Percentiles rank a stretch among this genome's conserved stretches.
phyloP scores from a whole-genome alignment of 306 rosid genomes.

The Neltuma alba region DNA sequence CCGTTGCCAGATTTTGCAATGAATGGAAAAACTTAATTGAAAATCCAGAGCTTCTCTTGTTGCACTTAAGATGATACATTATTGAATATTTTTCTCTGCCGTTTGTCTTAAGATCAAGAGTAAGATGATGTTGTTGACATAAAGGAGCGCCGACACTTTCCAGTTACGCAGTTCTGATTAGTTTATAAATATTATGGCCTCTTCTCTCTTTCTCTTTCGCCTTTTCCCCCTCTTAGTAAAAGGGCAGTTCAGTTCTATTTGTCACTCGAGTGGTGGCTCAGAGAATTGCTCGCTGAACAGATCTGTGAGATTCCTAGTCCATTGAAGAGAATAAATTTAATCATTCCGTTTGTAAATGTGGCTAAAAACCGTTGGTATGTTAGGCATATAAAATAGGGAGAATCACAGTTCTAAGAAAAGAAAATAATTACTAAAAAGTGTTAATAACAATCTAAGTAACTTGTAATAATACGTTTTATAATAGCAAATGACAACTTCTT shows the following conservation, averaged over 20 bases:
- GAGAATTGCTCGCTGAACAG: too few species aligned
- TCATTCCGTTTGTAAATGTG: too few species aligned
- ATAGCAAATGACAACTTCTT: too few species aligned
- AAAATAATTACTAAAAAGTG: too few species aligned
- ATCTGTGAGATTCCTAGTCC: too few species aligned
- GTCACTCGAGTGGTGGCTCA: neutral
- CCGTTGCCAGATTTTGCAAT: constrained; percentile 87
- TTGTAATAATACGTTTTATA: too few species aligned
- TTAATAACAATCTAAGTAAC: too few species aligned
- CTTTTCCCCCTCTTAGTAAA: neutral
- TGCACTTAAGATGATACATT: constrained; percentile 59
- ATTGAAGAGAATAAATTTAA: too few species aligned
- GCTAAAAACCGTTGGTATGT: too few species aligned
- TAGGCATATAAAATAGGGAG: too few species aligned
- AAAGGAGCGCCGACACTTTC: neutral
- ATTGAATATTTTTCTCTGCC: neutral
- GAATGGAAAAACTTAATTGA: constrained; percentile 84
- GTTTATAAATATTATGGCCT: neutral
- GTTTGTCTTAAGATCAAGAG: neutral
- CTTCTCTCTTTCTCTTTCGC: neutral
- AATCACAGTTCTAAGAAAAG: too few species aligned
- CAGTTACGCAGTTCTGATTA: neutral
- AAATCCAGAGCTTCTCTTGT: constrained; percentile 73
- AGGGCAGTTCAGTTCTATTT: neutral
- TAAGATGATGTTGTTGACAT: constrained; percentile 24